Percentiles rank a stretch among this genome's conserved stretches.
Evolutionary conservation across 228 moss, liverwort and hornwort genomes (phyloP).

Genomic region (Sphagnum fallax): DNA sequence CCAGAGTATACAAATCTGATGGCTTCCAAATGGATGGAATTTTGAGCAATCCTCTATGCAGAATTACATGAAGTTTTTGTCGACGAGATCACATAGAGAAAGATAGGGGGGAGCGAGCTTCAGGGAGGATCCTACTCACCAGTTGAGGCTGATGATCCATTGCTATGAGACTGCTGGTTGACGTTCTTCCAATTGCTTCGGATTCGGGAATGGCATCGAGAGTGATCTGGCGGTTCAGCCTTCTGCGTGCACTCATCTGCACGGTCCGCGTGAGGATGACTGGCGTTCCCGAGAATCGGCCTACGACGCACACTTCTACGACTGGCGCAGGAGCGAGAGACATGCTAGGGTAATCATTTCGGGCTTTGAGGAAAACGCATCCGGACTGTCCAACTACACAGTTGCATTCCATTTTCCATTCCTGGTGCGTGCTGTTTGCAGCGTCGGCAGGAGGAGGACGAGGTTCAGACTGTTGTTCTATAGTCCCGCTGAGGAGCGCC

Average conservation of each 20-base stretch:
- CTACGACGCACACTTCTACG: constrained; percentile 77
- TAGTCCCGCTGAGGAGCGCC: constrained; percentile 55
- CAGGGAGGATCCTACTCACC: constrained; percentile 10
- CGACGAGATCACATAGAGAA: too few relatives aligned
- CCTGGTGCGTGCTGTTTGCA: constrained; percentile 5
- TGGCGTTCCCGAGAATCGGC: constrained; percentile 51
- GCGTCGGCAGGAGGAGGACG: constrained; percentile 8
- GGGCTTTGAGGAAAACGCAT: constrained; percentile 60
- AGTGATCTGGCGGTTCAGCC: constrained; percentile 39
- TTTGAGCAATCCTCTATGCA: not conserved
- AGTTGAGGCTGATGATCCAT: constrained; percentile 28
- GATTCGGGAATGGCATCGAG: constrained; percentile 79
- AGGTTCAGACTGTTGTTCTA: constrained; percentile 45
- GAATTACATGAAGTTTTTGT: too few relatives aligned
- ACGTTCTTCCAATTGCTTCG: constrained; percentile 50
- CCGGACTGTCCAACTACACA: constrained; percentile 62
- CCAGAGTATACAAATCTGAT: too few relatives aligned
- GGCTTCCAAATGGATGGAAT: not conserved
- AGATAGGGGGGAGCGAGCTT: too few relatives aligned
- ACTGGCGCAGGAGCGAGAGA: constrained; percentile 42
- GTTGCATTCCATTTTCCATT: constrained; percentile 76
- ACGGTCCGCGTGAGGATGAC: constrained; percentile 69
- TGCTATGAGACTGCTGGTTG: constrained; percentile 19
- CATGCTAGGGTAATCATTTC: constrained; percentile 51
- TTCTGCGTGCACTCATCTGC: constrained; percentile 54